Base-by-base conservation (phyloP, 768 basidiomycete species). In the Mycena rebaudengoi region DNA sequence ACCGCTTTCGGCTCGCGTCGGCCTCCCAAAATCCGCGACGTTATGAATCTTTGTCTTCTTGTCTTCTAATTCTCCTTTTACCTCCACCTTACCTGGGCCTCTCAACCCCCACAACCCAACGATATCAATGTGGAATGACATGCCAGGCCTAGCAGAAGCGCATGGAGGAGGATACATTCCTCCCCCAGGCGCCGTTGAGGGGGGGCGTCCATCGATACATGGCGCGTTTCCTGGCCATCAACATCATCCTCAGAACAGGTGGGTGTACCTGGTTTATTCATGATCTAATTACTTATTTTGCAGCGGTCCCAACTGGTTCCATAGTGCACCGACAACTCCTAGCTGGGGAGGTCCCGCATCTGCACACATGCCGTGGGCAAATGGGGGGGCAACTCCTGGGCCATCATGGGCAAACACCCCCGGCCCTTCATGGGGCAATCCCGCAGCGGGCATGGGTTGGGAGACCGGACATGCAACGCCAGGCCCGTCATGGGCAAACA, bases 151-250 rank as follows among this genome's bases (percentile, higher is more conserved):
- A 16, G 25, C 55, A 4, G 44, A 54, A n/a, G n/a, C n/a, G 10
- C 23, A 4, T 21, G 30, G 40, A 16, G 1, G 10, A 1, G 30
- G 20, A 7, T 5, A n/a, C 26, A 56, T 54, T 26, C 62, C 62
- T 18, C 62, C 62, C 14, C 23, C 49, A 2, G 62, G 54, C 18
- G 62, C 62, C 8, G 62, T 44, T 11, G 23, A 11, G 18, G 55
- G 62, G 14, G 62, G 62, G 12, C 55, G 53, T 7, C 62, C 62
- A 20, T 46, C 32, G 6, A 1, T 57, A 0, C 55, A 58, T 41
- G 13, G 20, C 2, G 62, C 62, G 7, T 64, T 58, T n/a, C 62
- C 62, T 8, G 62, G 55, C 4, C 51, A 43, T 29, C 30, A 43
- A 11, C 43, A 14, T 11, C 43, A 13, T 11, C 12, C 2, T 30